Percentiles rank a stretch among this genome's conserved stretches.
Conservation (phyloP, 2,329 filamentous ascomycete genomes). For the Zasmidium angulare region DNA sequence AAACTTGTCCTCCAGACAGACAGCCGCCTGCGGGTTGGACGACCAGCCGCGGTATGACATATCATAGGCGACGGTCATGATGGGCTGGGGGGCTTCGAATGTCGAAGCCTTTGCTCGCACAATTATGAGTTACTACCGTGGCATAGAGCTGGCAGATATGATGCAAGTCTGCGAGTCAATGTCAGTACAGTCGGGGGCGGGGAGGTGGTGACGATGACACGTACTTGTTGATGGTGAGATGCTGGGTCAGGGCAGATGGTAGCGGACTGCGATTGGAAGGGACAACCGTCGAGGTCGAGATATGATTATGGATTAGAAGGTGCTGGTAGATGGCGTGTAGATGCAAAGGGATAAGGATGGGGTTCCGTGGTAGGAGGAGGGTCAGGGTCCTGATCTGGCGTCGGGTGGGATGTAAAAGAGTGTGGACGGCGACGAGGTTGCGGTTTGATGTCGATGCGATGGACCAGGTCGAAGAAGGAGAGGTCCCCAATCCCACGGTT, state of each 20-base stretch:
- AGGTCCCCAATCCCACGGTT: slow-evolving; percentile 30
- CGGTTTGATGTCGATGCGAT: slow-evolving; percentile 28
- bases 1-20: slow-evolving; percentile 84
- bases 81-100: slow-evolving; percentile 35
- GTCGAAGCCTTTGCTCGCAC: slow-evolving; percentile 24
- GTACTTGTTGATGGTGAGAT: slow-evolving; percentile 6
- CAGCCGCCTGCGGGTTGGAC: slow-evolving; percentile 49
- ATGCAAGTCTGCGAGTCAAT: neutral
- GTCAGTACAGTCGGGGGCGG: neutral
- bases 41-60: slow-evolving; percentile 65
- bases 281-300: slow-evolving; percentile 19
- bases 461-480: slow-evolving; percentile 23
- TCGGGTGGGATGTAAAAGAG: slow-evolving; percentile 37
- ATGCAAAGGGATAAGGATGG: slow-evolving; percentile 24
- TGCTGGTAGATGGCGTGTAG: slow-evolving; percentile 22
- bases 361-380: slow-evolving; percentile 19
- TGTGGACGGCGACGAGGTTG: slow-evolving; percentile 29
- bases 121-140: slow-evolving; percentile 20
- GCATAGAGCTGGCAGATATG: slow-evolving; percentile 23
- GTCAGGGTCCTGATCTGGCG: slow-evolving; percentile 33
- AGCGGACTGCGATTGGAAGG: slow-evolving; percentile 9
- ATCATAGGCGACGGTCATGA: slow-evolving; percentile 71
- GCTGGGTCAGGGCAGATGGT: slow-evolving; percentile 5
- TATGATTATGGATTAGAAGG: slow-evolving; percentile 29
- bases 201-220: neutral